These are phyloP conservation scores for Rhododendron henanense DNA, from an alignment of 148 eudicot species.

Conservation along the genomic window DNA sequence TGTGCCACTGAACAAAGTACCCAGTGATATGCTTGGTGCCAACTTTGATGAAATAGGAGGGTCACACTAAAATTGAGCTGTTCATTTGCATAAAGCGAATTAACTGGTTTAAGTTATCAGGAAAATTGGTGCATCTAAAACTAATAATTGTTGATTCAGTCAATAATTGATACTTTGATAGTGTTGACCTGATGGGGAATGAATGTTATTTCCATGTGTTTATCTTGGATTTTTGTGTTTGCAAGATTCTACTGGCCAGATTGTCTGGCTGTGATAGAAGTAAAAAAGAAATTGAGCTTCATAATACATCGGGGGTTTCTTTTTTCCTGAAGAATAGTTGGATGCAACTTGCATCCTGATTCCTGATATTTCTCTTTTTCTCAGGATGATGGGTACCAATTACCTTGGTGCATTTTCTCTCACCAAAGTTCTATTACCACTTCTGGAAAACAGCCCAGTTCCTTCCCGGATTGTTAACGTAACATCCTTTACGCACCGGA, in stretches of 20 bases:
- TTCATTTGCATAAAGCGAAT: not conserved
- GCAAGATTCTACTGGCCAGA: not conserved
- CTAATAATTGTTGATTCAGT: not conserved
- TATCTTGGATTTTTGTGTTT: not conserved
- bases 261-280: not conserved
- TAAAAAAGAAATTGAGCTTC: not conserved
- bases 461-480: conserved; percentile 86
- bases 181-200: not conserved
- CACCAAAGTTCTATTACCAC: conserved; percentile 69
- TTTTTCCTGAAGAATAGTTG: not conserved
- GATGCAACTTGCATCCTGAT: not conserved
- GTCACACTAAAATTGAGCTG: not conserved
- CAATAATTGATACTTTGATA: not conserved
- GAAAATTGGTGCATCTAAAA: not conserved
- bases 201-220: not conserved
- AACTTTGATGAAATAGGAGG: not conserved
- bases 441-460: conserved; percentile 64
- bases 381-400: conserved; percentile 88
- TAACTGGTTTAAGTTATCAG: not conserved
- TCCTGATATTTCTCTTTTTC: not conserved
- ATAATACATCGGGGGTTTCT: not conserved
- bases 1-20: not conserved
- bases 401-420: conserved; percentile 87
- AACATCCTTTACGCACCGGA: conserved; percentile 85
- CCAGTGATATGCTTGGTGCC: not conserved